A percentile compares a stretch with the other conserved stretches of the same genome.
Conservation (phyloP, 78 protist genomes). For the Chrysochromulina parva region DNA sequence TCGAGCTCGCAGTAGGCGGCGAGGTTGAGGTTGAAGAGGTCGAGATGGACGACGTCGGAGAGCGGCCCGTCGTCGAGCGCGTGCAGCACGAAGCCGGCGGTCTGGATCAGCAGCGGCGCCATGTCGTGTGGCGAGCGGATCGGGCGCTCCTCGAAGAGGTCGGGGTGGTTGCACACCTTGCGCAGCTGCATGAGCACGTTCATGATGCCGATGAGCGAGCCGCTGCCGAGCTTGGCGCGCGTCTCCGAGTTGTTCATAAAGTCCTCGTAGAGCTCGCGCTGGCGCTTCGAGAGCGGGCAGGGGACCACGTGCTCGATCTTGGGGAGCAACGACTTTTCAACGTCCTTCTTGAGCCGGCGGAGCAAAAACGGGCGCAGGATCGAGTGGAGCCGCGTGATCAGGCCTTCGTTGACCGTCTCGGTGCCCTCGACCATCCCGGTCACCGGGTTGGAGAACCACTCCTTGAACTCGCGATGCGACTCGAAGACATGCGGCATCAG, state of each 20-base stretch:
- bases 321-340: conserved; percentile 80
- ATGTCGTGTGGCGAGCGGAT: conserved; percentile 67
- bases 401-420: conserved; percentile 36
- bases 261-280: conserved; percentile 83
- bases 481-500: conserved; percentile 87
- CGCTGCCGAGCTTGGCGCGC: conserved; percentile 38
- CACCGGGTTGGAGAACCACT: conserved; percentile 81
- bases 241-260: conserved; percentile 76
- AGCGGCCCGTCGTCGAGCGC: neutral
- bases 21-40: conserved; percentile 11
- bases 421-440: conserved; percentile 73
- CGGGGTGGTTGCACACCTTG: conserved; percentile 94
- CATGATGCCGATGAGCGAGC: conserved; percentile 67
- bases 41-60: neutral
- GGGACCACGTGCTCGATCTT: conserved; percentile 76
- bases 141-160: conserved; percentile 82
- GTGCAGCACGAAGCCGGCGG: neutral
- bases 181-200: conserved; percentile 88
- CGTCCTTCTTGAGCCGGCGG: conserved; percentile 92
- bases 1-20: neutral
- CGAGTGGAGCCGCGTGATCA: conserved; percentile 70
- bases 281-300: conserved; percentile 81
- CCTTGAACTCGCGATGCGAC: conserved; percentile 80
- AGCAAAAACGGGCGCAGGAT: conserved; percentile 90
- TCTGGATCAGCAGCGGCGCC: neutral